Percentiles rank a stretch among this genome's conserved stretches.
phyloP scores from a whole-genome alignment of 108 stramenopile genomes.

The Mayamaea pseudoterrestris region DNA sequence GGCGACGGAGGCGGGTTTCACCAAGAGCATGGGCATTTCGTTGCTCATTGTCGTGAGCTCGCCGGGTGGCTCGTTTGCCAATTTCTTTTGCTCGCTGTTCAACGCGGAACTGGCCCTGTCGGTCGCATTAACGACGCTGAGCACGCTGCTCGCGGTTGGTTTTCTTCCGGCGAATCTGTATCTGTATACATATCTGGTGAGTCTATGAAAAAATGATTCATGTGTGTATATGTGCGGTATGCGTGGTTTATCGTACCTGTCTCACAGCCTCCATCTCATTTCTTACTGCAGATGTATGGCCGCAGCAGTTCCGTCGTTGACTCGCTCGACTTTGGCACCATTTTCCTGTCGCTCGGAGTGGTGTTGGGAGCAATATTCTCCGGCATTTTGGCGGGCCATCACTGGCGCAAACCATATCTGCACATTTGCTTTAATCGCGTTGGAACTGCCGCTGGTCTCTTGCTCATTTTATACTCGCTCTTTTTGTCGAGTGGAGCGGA shows the following conservation, averaged over 20 bases:
- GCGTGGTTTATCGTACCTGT: conserved; percentile 9
- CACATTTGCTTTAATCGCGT: conserved; percentile 51
- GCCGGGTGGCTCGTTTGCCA: conserved; percentile 77
- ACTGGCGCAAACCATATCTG: conserved; percentile 34
- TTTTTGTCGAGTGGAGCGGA: conserved; percentile 33
- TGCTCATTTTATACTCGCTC: conserved; percentile 50
- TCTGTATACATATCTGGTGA: conserved; percentile 42
- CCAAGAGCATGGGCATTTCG: conserved; percentile 57
- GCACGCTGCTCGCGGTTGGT: conserved; percentile 46
- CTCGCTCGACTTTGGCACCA: conserved; percentile 47
- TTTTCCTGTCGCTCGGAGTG: conserved; percentile 58
- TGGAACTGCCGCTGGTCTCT: conserved; percentile 58
- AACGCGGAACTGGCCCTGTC: conserved; percentile 76
- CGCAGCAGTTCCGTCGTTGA: conserved; percentile 30
- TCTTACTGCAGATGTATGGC: conserved; percentile 3
- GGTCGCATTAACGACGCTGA: conserved; percentile 81
- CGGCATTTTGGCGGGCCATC: conserved; percentile 46
- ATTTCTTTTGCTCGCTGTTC: conserved; percentile 79
- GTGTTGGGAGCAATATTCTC: conserved; percentile 57
- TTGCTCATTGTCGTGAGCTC: conserved; percentile 66
- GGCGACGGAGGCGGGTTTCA: conserved; percentile 21
- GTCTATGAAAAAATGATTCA: too few species aligned
- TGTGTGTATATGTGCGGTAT: too few species aligned
- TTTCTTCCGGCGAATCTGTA: conserved; percentile 74
- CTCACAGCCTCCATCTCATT: too few species aligned